Percentiles rank a stretch among this genome's conserved stretches.
phyloP scores from a whole-genome alignment of 2,329 filamentous ascomycete species.

The Basipetospora chlamydospora region DNA sequence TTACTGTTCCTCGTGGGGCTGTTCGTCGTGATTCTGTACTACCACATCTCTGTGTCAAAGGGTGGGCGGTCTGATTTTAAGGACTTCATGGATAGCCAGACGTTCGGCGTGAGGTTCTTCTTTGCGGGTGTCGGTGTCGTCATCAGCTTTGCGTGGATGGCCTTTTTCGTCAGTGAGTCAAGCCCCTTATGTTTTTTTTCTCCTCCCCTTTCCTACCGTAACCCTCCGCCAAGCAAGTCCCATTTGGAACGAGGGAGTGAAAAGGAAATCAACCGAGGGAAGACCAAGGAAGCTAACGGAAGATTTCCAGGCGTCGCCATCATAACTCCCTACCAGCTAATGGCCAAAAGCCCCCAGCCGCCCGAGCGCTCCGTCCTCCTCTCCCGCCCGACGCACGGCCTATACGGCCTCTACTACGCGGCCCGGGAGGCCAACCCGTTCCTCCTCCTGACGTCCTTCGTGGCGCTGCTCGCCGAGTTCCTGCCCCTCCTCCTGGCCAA shows the following conservation, averaged over 20 bases:
- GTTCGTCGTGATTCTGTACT: slow-evolving; percentile 24
- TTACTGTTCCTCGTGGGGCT: slow-evolving; percentile 18
- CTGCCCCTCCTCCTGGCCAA: slow-evolving; percentile 35
- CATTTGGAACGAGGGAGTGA: no score
- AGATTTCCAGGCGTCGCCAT: slow-evolving; percentile 25
- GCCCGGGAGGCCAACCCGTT: slow-evolving; percentile 21
- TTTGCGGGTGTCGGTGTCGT: slow-evolving; percentile 25
- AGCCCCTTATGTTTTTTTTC: neutral
- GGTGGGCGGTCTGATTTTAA: slow-evolving; percentile 12
- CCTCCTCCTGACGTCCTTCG: slow-evolving; percentile 23
- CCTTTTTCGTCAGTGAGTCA: slow-evolving; percentile 22
- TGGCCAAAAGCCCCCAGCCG: slow-evolving; percentile 19
- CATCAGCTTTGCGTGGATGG: slow-evolving; percentile 25
- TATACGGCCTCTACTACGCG: slow-evolving; percentile 26
- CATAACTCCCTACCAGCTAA: slow-evolving; percentile 27
- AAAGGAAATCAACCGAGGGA: no score
- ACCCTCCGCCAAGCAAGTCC: neutral
- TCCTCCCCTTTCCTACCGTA: neutral
- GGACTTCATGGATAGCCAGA: slow-evolving; percentile 22
- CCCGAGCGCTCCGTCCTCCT: slow-evolving; percentile 24
- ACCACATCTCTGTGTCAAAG: slow-evolving; percentile 15
- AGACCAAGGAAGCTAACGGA: neutral
- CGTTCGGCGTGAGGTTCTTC: slow-evolving; percentile 27
- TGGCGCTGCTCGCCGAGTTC: slow-evolving; percentile 31
- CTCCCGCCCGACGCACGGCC: slow-evolving; percentile 27